These are phyloP conservation scores for Amylostereum areolatum DNA, from an alignment of 1,284 basidiomycete species.

Conservation along the genomic window DNA sequence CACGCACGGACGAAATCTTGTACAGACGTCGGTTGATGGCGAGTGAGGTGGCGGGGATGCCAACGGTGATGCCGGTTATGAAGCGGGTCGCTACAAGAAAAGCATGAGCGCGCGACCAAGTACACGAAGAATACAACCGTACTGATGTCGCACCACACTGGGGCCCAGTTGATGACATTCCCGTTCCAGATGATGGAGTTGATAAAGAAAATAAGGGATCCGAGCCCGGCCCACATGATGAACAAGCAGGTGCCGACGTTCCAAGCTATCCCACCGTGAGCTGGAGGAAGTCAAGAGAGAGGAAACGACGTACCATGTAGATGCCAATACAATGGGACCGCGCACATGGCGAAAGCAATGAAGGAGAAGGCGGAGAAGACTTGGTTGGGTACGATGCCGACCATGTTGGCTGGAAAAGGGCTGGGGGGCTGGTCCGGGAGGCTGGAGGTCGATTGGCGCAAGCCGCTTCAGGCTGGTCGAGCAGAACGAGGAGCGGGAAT, in stretches of 20 bases:
- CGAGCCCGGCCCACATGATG: slow-evolving; percentile 29
- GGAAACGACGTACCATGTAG: slow-evolving; percentile 16
- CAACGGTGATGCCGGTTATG: slow-evolving; percentile 26
- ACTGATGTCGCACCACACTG: slow-evolving; percentile 43
- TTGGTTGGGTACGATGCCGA: slow-evolving; percentile 10
- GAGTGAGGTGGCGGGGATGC: slow-evolving; percentile 34
- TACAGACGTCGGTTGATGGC: slow-evolving; percentile 43
- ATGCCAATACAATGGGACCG: slow-evolving; percentile 31
- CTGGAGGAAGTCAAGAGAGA: not conserved
- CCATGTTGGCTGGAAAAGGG: too few species aligned
- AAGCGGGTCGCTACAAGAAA: slow-evolving; percentile 28
- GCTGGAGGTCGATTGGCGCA: too few species aligned
- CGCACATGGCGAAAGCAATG: slow-evolving; percentile 25
- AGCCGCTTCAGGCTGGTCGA: too few species aligned
- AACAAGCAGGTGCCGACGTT: slow-evolving; percentile 30
- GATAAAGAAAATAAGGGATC: slow-evolving; percentile 23
- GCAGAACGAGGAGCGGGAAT: too few species aligned
- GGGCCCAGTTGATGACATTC: slow-evolving; percentile 22
- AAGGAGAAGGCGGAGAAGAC: slow-evolving; percentile 22
- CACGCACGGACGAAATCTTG: slow-evolving; percentile 29
- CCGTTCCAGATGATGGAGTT: slow-evolving; percentile 34
- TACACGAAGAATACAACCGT: slow-evolving; percentile 10
- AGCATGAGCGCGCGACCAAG: not conserved
- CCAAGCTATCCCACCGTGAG: slow-evolving; percentile 14
- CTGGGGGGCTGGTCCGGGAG: too few species aligned